Evolutionary conservation across 371 early-diverging fungal species (phyloP), one percentile per base, ranked within the genome.

Genomic region (Gilbertella persicaria): DNA sequence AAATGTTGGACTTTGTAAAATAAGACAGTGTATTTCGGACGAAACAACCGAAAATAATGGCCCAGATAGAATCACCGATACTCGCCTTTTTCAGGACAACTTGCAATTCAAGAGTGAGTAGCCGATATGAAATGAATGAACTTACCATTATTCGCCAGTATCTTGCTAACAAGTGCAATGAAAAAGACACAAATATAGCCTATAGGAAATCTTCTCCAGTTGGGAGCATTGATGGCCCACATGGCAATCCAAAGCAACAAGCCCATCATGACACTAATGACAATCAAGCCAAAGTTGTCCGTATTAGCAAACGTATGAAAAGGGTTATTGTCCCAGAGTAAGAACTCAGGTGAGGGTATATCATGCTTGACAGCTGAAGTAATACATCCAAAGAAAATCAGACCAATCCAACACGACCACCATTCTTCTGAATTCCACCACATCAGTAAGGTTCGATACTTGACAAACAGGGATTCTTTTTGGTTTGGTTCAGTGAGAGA

Each of bases 401-500:
- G 67, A 13, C 84, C 84, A 41, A 82, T 80, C 82, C 82, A 82
- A 38, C 78, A 78, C 8, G 84, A 69, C 84, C 82, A 82, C 84
- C 84, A 84, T 49, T 84, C 84, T 46, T 80, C 81, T 20, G 75
- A 69, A 55, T 84, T 84, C 84, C 84, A 84, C 71, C 84, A 82
- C 47, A 82, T 56, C 9, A 80, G 51, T 3, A 33, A 9, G 10
- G 13, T 12, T 9, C 13, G 8, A 13, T 33, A 33, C 33, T 33
- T 33, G 33, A 9, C 10, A 8, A 8, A 33, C 12, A 33, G 3
- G 8, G 33, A 33, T 6, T 33, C 2, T 2, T 9, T 33, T 33
- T 3, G 2, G 13, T 33, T 9, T 33, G 33, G 2, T 9, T 33
- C 33, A 2, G 33, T 10, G 10, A 9, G 2, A 33, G 33, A 33